Evolutionary conservation across 1,284 basidiomycete genomes (phyloP).

Genomic region (Sphagnurus paluster): DNA sequence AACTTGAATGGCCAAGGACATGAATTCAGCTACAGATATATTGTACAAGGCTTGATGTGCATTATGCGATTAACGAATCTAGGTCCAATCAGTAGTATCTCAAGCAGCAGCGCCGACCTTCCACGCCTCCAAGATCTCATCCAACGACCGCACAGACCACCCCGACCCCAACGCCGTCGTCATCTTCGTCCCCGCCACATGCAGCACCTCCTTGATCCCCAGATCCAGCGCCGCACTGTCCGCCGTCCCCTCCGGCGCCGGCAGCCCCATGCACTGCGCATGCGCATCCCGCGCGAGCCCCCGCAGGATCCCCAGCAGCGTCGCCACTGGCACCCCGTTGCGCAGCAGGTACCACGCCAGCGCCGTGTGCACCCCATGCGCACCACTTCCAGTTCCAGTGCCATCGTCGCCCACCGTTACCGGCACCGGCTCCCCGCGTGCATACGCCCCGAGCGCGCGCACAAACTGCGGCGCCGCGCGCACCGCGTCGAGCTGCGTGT

Average conservation of each 20-base stretch:
- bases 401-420: no score
- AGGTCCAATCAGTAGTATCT: background rate
- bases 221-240: slow-evolving; percentile 48
- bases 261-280: slow-evolving; percentile 45
- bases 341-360: slow-evolving; percentile 64
- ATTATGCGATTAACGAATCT: background rate
- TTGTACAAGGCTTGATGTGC: background rate
- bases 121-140: slow-evolving; percentile 65
- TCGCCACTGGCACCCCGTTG: slow-evolving; percentile 67
- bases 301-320: slow-evolving; percentile 56
- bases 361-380: slow-evolving; percentile 27
- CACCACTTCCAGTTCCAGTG: no score
- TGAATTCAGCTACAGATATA: no score
- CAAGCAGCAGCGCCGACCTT: slow-evolving; percentile 21
- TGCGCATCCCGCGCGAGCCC: slow-evolving; percentile 62
- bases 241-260: slow-evolving; percentile 52
- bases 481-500: slow-evolving; percentile 50
- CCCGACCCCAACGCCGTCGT: slow-evolving; percentile 63
- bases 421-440: slow-evolving; percentile 37
- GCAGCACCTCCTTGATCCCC: slow-evolving; percentile 68
- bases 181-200: slow-evolving; percentile 66
- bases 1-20: no score
- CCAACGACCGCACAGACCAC: slow-evolving; percentile 64
- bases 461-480: slow-evolving; percentile 46
- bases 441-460: slow-evolving; percentile 51